A percentile compares a stretch with the other conserved stretches of the same genome.
These are phyloP conservation scores for Boletus fagicola DNA, from an alignment of 768 basidiomycete species.

Conservation along the genomic window DNA sequence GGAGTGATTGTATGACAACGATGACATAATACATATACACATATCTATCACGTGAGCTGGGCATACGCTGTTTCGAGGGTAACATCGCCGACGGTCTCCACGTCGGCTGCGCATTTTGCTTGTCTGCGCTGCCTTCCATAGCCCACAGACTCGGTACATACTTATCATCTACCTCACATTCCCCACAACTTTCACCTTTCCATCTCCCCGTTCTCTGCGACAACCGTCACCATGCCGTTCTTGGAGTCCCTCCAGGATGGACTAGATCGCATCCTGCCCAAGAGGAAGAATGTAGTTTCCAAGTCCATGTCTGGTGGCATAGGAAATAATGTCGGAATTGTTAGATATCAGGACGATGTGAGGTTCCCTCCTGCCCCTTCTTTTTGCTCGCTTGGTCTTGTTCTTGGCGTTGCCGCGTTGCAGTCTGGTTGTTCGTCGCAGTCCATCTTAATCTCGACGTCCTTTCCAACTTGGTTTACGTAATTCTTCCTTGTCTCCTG, in stretches of 20 bases:
- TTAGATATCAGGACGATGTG: constrained; percentile 71
- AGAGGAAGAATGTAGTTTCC: constrained; percentile 21
- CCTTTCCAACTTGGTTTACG: constrained; percentile 30
- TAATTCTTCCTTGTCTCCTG: constrained; percentile 29
- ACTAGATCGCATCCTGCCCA: constrained; percentile 32
- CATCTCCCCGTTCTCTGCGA: neutral
- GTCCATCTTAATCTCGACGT: constrained; percentile 23
- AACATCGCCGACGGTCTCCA: neutral
- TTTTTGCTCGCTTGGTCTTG: neutral
- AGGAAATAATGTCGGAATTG: constrained; percentile 56
- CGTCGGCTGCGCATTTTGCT: constrained; percentile 10
- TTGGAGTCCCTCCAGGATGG: constrained; percentile 31
- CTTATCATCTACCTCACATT: neutral
- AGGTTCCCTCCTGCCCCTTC: constrained; percentile 32
- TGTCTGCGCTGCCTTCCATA: constrained; percentile 11
- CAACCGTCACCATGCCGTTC: constrained; percentile 23
- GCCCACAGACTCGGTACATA: constrained; percentile 12
- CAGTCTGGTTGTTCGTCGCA: constrained; percentile 14
- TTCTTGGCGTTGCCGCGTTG: constrained; percentile 13
- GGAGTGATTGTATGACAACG: neutral
- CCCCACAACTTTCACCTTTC: neutral
- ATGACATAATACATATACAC: constrained; percentile 22
- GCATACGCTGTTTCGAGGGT: neutral
- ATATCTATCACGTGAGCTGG: constrained; percentile 22
- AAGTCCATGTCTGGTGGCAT: constrained; percentile 52